These are phyloP conservation scores for Naegleria gruberi DNA, from an alignment of 208 protist species.

Conservation along the genomic window DNA sequence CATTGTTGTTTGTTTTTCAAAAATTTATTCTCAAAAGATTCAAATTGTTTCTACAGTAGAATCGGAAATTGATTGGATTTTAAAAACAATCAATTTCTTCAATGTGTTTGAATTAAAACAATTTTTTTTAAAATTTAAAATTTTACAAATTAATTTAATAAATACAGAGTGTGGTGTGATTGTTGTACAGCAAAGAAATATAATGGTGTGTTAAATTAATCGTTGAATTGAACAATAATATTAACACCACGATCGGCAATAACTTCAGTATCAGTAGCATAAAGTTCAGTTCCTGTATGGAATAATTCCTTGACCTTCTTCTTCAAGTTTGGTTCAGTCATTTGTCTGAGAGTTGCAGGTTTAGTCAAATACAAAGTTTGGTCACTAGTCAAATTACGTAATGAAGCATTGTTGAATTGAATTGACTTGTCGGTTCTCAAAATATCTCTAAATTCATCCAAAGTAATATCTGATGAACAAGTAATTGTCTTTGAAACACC, in stretches of 20 bases:
- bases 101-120: no score
- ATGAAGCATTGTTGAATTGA: background rate
- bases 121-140: no score
- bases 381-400: background rate
- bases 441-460: background rate
- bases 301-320: background rate
- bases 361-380: background rate
- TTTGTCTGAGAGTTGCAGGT: background rate
- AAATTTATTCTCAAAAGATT: no score
- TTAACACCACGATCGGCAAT: background rate
- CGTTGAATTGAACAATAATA: background rate
- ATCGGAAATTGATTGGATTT: no score
- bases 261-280: constrained; percentile 11
- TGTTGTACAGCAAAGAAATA: no score
- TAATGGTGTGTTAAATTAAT: background rate
- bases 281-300: background rate
- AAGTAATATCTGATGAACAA: background rate
- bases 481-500: background rate
- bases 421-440: background rate
- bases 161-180: no score
- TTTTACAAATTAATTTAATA: no score
- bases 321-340: background rate
- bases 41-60: no score
- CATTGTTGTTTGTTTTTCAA: no score
- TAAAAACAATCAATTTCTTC: no score